phyloP scores from a whole-genome alignment of 352 stramenopile species.

The Phytophthora parvispora region DNA sequence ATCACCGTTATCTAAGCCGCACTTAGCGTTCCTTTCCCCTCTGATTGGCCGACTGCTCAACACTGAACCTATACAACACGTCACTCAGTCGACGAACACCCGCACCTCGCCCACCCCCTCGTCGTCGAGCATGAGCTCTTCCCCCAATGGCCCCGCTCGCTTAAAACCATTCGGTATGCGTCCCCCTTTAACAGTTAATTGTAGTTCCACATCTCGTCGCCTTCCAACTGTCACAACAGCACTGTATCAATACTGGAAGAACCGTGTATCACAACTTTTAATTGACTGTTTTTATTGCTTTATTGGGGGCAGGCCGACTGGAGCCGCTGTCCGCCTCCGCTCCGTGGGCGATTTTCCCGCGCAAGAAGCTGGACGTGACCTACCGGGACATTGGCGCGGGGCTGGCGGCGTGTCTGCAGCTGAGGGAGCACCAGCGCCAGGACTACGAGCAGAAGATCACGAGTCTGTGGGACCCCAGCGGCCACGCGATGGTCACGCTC shows the following conservation, averaged over 20 bases:
- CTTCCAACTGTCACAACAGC: neutral
- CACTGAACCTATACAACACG: neutral
- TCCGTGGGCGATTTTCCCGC: constrained; percentile 84
- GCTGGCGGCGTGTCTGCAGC: constrained; percentile 62
- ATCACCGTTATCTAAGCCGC: neutral
- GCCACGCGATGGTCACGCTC: constrained; percentile 73
- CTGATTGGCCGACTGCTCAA: neutral
- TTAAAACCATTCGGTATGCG: constrained; percentile 38
- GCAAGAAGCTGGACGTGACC: constrained; percentile 87
- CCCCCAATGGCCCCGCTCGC: constrained; percentile 9
- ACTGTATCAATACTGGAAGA: neutral
- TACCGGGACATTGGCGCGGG: constrained; percentile 74
- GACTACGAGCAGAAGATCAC: constrained; percentile 63
- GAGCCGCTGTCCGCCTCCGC: constrained; percentile 66
- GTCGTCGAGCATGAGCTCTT: constrained; percentile 16
- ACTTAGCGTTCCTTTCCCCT: neutral
- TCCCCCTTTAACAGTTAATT: neutral
- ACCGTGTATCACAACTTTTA: neutral
- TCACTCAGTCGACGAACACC: constrained; percentile 14
- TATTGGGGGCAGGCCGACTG: constrained; percentile 40
- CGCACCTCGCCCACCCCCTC: neutral
- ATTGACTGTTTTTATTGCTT: neutral
- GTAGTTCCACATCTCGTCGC: neutral
- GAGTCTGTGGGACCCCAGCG: constrained; percentile 63
- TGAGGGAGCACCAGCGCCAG: constrained; percentile 65